Conservation (phyloP, 208 protist genomes). For the Naegleria lovaniensis region DNA sequence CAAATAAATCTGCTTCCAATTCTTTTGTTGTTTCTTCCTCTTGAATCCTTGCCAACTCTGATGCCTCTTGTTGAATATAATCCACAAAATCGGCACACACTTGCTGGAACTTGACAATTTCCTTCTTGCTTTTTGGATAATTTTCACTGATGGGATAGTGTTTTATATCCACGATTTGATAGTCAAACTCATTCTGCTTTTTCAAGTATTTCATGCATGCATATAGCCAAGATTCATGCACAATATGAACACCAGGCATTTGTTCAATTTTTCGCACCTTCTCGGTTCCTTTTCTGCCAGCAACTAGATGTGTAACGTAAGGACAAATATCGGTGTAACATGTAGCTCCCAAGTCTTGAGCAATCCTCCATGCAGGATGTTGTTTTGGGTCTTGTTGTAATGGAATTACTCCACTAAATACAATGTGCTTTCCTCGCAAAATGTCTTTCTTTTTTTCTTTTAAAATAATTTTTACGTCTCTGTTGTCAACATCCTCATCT, state of each 20-base stretch:
- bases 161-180: background rate
- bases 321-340: background rate
- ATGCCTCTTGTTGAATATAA: background rate
- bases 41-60: too few relatives aligned
- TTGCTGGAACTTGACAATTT: background rate
- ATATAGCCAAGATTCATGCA: background rate
- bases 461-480: background rate
- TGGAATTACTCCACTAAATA: slow-evolving; percentile 14
- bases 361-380: background rate
- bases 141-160: background rate
- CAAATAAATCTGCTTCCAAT: too few relatives aligned
- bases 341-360: background rate
- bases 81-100: background rate
- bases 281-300: background rate
- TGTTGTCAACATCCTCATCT: background rate
- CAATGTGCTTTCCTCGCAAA: background rate
- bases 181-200: background rate
- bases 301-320: background rate
- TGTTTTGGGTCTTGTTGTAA: background rate
- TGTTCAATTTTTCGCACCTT: background rate
- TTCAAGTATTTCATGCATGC: background rate
- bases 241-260: background rate
- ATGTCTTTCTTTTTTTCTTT: background rate
- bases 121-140: background rate
- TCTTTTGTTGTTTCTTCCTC: too few relatives aligned